Percentiles rank a stretch among this genome's conserved stretches.
phyloP scores from a whole-genome alignment of 805 yeast genomes.

The Saccharomycopsis schoenii region DNA sequence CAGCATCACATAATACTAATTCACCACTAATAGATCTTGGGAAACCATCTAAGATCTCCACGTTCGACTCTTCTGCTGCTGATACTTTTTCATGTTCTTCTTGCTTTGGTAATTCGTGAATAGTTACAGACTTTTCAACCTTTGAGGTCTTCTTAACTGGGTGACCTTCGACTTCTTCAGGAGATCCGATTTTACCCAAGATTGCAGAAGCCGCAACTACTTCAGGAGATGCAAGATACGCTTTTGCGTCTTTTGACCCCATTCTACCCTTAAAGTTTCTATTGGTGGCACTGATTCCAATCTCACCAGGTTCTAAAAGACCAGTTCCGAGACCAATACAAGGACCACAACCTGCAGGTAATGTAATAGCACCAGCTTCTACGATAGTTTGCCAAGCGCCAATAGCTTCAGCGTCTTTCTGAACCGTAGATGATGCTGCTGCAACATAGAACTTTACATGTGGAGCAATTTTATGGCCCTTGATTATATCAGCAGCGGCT shows the following conservation, averaged over 20 bases:
- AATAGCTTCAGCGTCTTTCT: conserved; percentile 76
- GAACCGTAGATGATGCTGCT: conserved; percentile 92
- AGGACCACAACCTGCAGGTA: conserved; percentile 99
- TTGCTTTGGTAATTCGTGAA: conserved; percentile 27
- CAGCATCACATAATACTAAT: conserved; percentile 91
- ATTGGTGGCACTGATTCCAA: conserved; percentile 96
- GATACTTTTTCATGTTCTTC: conserved; percentile 23
- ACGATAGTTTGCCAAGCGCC: conserved; percentile 91
- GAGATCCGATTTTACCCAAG: conserved; percentile 88
- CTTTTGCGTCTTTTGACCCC: conserved; percentile 96
- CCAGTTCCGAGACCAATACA: conserved; percentile 98
- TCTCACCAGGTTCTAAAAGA: conserved; percentile 87
- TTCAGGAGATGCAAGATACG: conserved; percentile 93
- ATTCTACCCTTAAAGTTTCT: conserved; percentile 98
- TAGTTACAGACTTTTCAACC: conserved; percentile 22
- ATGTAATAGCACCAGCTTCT: conserved; percentile 88
- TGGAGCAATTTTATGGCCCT: conserved; percentile 72
- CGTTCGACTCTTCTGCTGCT: conserved; percentile 30
- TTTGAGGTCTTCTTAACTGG: conserved; percentile 21
- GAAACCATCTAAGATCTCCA: conserved; percentile 83
- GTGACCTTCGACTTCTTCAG: conserved; percentile 69
- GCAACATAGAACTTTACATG: conserved; percentile 95
- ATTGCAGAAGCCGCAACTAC: conserved; percentile 98
- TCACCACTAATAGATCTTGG: conserved; percentile 88
- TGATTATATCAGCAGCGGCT: conserved; percentile 87